Percentiles rank a stretch among this genome's conserved stretches.
phyloP scores from a whole-genome alignment of 441 rosid genomes.

The Pelargonium myrrhifolium region DNA sequence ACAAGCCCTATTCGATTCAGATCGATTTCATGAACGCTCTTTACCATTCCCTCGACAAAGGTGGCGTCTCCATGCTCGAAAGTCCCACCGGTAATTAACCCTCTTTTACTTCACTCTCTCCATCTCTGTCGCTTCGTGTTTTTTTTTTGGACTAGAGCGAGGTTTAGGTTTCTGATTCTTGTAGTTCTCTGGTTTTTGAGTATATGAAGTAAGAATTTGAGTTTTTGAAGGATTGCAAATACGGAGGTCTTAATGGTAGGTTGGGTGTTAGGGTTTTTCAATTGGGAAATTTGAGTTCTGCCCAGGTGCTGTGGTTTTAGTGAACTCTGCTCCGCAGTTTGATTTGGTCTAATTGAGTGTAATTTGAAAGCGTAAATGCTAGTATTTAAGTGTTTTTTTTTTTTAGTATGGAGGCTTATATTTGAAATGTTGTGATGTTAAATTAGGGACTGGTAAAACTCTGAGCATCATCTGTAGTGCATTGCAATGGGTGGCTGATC shows the following conservation, averaged over 20 bases:
- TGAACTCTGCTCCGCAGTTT: background rate
- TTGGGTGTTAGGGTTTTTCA: too few species aligned
- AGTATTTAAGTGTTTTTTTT: background rate
- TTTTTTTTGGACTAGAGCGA: background rate
- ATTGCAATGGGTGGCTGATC: conserved; percentile 76
- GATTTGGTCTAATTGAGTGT: background rate
- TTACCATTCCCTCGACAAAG: conserved; percentile 57
- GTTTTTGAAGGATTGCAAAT: too few species aligned
- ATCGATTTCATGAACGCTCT: conserved; percentile 77
- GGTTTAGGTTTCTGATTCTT: too few species aligned
- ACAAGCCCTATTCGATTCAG: conserved; percentile 68
- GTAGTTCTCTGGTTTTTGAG: too few species aligned
- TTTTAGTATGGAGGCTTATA: background rate
- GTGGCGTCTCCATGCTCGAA: conserved; percentile 93
- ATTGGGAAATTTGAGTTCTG: too few species aligned
- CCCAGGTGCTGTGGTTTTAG: too few species aligned
- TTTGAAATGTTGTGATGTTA: background rate
- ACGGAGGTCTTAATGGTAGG: too few species aligned
- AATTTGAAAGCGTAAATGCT: background rate
- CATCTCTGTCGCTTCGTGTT: background rate
- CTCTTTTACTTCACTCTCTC: background rate
- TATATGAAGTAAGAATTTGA: too few species aligned
- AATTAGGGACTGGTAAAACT: conserved; percentile 85
- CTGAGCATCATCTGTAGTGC: conserved; percentile 77
- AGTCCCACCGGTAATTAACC: conserved; percentile 66